phyloP scores from a whole-genome alignment of 306 rosid genomes.

The Chamaecrista fasciculata region DNA sequence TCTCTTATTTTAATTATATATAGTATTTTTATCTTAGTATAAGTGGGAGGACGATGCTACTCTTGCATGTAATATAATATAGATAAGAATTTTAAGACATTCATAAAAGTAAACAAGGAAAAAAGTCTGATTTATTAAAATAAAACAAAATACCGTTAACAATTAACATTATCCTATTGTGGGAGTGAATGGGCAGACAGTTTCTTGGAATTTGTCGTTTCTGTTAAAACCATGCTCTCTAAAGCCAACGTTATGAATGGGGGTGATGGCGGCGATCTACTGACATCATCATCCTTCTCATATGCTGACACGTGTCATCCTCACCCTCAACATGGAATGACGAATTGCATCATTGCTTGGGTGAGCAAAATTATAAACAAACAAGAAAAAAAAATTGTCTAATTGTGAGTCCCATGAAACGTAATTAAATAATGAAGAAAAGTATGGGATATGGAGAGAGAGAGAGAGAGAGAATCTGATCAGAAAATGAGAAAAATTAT shows the following conservation, averaged over 20 bases:
- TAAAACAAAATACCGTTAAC: too few species aligned
- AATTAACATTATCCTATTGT: too few species aligned
- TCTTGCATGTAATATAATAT: too few species aligned
- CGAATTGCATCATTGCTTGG: neutral
- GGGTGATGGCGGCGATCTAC: slow-evolving; percentile 31
- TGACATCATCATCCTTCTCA: slow-evolving; percentile 27
- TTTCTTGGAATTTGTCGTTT: neutral
- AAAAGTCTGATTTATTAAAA: too few species aligned
- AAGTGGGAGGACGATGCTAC: too few species aligned
- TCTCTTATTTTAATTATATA: too few species aligned
- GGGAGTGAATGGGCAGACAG: too few species aligned
- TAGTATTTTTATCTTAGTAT: too few species aligned
- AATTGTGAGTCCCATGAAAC: neutral
- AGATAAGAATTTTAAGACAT: too few species aligned
- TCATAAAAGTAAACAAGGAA: too few species aligned
- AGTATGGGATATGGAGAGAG: neutral
- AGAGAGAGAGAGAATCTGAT: neutral
- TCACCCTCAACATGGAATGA: neutral
- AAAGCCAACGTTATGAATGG: neutral
- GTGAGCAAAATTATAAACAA: neutral
- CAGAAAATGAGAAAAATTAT: neutral
- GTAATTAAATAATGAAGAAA: neutral
- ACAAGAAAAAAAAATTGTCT: neutral
- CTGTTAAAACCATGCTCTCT: neutral
- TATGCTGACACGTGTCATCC: slow-evolving; percentile 29